Conservation (phyloP, 345 rosid genomes). For the Salix brachista region DNA sequence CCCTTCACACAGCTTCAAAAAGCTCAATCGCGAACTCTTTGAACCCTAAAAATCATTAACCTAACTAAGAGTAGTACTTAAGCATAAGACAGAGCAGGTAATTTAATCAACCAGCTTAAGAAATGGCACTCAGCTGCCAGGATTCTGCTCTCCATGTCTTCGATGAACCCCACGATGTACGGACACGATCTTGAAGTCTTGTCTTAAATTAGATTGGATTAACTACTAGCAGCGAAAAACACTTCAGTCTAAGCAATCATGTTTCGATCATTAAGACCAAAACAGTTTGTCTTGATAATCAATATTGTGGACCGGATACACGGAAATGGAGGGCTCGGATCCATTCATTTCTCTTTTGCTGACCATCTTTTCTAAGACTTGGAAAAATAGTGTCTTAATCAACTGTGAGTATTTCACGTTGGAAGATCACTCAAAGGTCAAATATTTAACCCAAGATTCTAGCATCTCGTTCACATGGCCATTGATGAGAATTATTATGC, state of each 20-base stretch:
- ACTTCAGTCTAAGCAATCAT: neutral
- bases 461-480: neutral
- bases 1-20: neutral
- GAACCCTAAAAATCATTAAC: neutral
- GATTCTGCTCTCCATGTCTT: too few relatives aligned
- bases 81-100: too few relatives aligned
- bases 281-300: neutral
- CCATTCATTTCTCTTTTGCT: neutral
- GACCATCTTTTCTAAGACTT: neutral
- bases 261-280: neutral
- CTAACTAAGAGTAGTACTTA: neutral
- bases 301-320: neutral
- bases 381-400: neutral
- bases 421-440: neutral
- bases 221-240: neutral
- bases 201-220: neutral
- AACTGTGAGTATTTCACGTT: too few relatives aligned
- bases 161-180: neutral
- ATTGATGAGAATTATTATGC: neutral
- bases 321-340: neutral
- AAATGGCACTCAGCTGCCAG: too few relatives aligned
- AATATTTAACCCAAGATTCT: neutral
- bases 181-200: neutral
- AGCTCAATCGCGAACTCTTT: neutral
- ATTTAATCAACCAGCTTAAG: too few relatives aligned